Conservation (phyloP, 2,329 filamentous ascomycete species). For the Phoma sp. region DNA sequence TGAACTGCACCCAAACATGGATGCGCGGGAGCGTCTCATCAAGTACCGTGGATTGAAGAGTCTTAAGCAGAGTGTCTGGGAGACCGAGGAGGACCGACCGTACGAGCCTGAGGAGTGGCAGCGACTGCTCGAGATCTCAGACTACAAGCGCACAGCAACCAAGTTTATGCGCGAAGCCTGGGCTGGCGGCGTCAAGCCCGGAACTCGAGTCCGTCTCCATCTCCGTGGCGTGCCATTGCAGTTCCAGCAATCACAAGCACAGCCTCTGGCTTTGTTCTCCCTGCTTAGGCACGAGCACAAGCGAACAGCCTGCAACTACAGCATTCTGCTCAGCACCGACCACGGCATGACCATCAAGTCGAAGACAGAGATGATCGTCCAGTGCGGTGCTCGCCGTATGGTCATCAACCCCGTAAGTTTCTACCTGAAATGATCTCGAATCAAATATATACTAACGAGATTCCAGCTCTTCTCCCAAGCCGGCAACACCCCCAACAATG, state of each 20-base stretch:
- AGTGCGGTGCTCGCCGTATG: conserved; percentile 87
- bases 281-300: conserved; percentile 95
- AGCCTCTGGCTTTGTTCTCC: conserved; percentile 79
- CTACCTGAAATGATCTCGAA: background rate
- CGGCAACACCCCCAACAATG: conserved; percentile 93
- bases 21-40: conserved; percentile 82
- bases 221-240: conserved; percentile 65
- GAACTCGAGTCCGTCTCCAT: conserved; percentile 82
- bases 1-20: conserved; percentile 85
- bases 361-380: conserved; percentile 90
- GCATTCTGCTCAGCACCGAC: conserved; percentile 83
- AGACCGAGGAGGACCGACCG: conserved; percentile 82
- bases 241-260: conserved; percentile 59
- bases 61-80: conserved; percentile 85
- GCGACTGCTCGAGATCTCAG: conserved; percentile 81
- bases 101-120: conserved; percentile 91
- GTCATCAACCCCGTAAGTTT: conserved; percentile 73
- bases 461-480: conserved; percentile 75
- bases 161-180: conserved; percentile 80
- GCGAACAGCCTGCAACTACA: conserved; percentile 82
- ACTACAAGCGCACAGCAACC: conserved; percentile 85
- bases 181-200: conserved; percentile 83
- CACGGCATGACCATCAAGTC: conserved; percentile 79
- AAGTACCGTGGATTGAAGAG: conserved; percentile 93
- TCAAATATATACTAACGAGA: background rate